Evolutionary conservation across 257 asterid species (phyloP).

Genomic region (Ehretia macrophylla): DNA sequence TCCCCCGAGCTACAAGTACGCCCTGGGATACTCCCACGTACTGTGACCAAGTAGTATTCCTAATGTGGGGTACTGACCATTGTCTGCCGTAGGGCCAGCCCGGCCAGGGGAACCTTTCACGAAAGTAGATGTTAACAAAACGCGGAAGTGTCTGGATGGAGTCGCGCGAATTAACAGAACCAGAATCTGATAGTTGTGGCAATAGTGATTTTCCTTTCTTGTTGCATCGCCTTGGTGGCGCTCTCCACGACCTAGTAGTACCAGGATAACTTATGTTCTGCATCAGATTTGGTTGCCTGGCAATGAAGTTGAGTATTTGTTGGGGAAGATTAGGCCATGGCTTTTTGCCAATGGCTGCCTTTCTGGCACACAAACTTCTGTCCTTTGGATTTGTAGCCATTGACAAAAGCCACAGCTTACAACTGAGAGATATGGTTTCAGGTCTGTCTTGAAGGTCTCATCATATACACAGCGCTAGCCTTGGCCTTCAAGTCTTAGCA

Average conservation of each 20-base stretch:
- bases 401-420: background rate
- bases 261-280: constrained; percentile 23
- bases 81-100: background rate
- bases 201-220: background rate
- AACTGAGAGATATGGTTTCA: background rate
- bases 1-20: background rate
- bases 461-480: constrained; percentile 2
- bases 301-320: constrained; percentile 15
- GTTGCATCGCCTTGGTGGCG: constrained; percentile 15
- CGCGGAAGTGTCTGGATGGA: background rate
- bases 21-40: constrained; percentile 11
- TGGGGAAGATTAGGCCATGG: constrained; percentile 40
- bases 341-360: constrained; percentile 12
- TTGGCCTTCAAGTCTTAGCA: constrained; percentile 17
- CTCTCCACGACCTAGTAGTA: constrained; percentile 32
- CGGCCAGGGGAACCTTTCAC: background rate
- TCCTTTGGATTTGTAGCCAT: constrained; percentile 19
- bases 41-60: background rate
- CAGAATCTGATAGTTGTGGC: constrained; percentile 19
- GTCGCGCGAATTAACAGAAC: background rate
- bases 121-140: background rate
- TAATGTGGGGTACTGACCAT: background rate
- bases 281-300: constrained; percentile 19
- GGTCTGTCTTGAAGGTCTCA: background rate
- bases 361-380: background rate